These are phyloP conservation scores for Carpinus fangiana DNA, from an alignment of 306 rosid species.

Conservation along the genomic window DNA sequence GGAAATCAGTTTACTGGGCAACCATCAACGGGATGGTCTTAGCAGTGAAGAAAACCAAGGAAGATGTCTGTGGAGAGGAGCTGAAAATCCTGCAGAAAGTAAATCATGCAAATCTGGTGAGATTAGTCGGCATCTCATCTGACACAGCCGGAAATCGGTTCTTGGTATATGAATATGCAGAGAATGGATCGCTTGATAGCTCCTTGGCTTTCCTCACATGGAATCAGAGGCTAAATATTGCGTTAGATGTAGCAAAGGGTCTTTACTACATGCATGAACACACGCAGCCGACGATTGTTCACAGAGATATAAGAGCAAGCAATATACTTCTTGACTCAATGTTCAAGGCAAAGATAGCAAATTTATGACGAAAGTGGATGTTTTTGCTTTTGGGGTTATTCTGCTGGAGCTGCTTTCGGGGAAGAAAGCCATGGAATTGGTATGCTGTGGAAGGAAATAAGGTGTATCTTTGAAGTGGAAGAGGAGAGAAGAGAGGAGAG, in stretches of 20 bases:
- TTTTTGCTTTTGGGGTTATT: constrained; percentile 71
- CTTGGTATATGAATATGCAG: constrained; percentile 71
- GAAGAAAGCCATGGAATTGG: constrained; percentile 47
- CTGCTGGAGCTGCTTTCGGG: constrained; percentile 69
- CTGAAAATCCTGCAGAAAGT: constrained; percentile 74
- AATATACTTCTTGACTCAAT: constrained; percentile 69
- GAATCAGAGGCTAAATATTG: constrained; percentile 70
- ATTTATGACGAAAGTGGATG: constrained; percentile 65
- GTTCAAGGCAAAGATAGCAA: constrained; percentile 77
- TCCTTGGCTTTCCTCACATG: constrained; percentile 52
- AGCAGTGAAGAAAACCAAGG: constrained; percentile 57
- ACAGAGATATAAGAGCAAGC: constrained; percentile 63
- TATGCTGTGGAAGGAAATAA: constrained; percentile 65
- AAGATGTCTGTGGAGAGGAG: constrained; percentile 60
- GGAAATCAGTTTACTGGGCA: constrained; percentile 71
- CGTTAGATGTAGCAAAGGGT: constrained; percentile 77
- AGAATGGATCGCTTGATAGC: constrained; percentile 70
- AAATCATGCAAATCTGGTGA: constrained; percentile 79
- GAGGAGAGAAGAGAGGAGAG: constrained; percentile 47
- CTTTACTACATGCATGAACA: constrained; percentile 87
- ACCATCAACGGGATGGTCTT: constrained; percentile 48
- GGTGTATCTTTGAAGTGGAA: constrained; percentile 50
- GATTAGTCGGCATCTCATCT: constrained; percentile 60
- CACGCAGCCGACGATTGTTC: constrained; percentile 70
- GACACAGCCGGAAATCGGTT: constrained; percentile 47